Base-by-base conservation (phyloP, 208 protist species). In the Leptomonas pyrrhocoris region DNA sequence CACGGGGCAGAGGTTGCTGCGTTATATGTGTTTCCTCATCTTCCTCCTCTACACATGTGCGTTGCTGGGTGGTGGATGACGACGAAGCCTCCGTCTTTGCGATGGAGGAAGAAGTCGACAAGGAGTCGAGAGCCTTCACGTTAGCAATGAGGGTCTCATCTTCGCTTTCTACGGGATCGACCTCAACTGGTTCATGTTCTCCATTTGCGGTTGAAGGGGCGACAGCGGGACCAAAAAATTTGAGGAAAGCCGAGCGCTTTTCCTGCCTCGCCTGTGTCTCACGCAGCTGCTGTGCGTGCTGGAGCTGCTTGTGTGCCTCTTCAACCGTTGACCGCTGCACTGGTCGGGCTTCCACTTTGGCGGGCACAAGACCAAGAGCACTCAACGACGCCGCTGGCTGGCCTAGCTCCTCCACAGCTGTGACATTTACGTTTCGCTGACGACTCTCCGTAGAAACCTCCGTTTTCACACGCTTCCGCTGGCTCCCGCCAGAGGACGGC, bases 191-290 rank as follows among this genome's bases (percentile, higher is more conserved):
- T 2, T 51, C n/a, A 18, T 8, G 19, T 21, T 56, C 55, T 19
- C 18, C 12, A 12, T 64, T 70, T 0, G 48, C 49, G 42, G 42
- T 23, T 9, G 61, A n/a, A 11, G 46, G n/a, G 21, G n/a, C 64
- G 7, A 68, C 64, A 18, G 77, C 77, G 21, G 77, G 66, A 2
- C 77, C 77, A 45, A 82, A 82, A 42, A 82, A 78, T 15, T 65
- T 65, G 19, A 82, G 66, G 31, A 82, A 82, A 38, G 51, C 56
- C 2, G 31, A 57, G 9, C 60, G 36, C 58, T 71, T 78, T 46
- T 56, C 51, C 38, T 73, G 55, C 56, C 53, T 48, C 4, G 31
- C 25, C 50, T 57, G 45, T 15, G 4, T 43, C n/a, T 64, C 48
- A 19, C 59, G 36, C 21, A 38, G 6, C 46, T 56, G n/a, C n/a